Conservation (phyloP, 2,329 filamentous ascomycete species). For the Xylariaceae sp. region DNA sequence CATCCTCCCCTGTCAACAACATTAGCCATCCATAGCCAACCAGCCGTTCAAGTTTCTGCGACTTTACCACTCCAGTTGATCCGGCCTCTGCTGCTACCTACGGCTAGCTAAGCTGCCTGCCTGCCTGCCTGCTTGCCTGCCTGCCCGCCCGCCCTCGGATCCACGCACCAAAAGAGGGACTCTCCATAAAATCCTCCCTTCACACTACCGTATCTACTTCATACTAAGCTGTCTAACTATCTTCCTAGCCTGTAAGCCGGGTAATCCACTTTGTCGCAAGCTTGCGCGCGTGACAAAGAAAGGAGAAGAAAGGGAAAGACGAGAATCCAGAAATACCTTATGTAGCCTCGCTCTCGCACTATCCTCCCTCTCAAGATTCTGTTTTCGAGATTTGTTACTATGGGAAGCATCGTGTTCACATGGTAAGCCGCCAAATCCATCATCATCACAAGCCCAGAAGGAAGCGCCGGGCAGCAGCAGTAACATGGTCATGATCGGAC, state of each 20-base stretch:
- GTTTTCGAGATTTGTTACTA: constrained; percentile 31
- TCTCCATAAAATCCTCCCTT: constrained; percentile 14
- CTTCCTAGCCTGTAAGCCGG: not conserved
- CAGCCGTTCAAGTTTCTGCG: too few relatives aligned
- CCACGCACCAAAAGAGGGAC: constrained; percentile 12
- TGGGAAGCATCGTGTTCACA: constrained; percentile 66
- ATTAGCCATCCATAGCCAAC: not conserved
- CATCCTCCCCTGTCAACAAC: not conserved
- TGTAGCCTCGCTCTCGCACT: not conserved
- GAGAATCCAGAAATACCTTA: not conserved
- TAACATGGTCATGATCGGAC: not conserved
- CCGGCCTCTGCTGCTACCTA: too few relatives aligned
- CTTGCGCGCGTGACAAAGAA: constrained; percentile 1
- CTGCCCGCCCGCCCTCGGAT: not conserved
- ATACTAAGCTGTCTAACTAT: constrained; percentile 1
- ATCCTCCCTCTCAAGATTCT: not conserved
- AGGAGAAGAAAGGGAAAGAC: constrained; percentile 3
- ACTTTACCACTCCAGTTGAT: too few relatives aligned
- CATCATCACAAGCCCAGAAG: not conserved
- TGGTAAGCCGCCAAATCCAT: constrained; percentile 48
- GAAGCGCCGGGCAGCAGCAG: not conserved
- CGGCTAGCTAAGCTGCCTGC: not conserved
- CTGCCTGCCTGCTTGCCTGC: not conserved
- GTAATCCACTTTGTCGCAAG: not conserved
- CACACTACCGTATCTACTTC: constrained; percentile 6